Percentiles rank a stretch among this genome's conserved stretches.
These are phyloP conservation scores for Alternaria sp. DNA, from an alignment of 2,329 filamentous ascomycete species.

Conservation along the genomic window DNA sequence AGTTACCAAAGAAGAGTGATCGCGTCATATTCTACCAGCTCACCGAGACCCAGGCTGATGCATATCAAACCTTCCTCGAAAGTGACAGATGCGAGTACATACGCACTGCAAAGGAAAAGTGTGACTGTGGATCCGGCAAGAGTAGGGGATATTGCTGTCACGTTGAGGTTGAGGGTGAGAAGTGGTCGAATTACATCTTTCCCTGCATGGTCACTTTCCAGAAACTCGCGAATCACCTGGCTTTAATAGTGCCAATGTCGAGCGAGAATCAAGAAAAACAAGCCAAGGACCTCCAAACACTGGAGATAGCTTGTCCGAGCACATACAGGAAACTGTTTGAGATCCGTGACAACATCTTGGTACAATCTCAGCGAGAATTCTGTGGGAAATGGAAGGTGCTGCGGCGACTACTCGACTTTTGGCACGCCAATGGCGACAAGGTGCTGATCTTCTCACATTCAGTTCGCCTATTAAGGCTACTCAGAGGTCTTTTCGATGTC, in stretches of 20 bases:
- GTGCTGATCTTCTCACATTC: slow-evolving; percentile 95
- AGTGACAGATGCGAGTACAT: slow-evolving; percentile 75
- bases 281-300: slow-evolving; percentile 75
- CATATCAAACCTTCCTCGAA: slow-evolving; percentile 83
- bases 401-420: slow-evolving; percentile 84
- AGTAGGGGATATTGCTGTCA: slow-evolving; percentile 85
- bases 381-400: slow-evolving; percentile 98
- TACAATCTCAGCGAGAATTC: slow-evolving; percentile 85
- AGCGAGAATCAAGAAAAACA: slow-evolving; percentile 75
- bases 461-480: slow-evolving; percentile 81
- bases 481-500: slow-evolving; percentile 84
- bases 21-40: slow-evolving; percentile 94
- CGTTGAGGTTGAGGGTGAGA: slow-evolving; percentile 63
- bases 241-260: slow-evolving; percentile 76
- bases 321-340: slow-evolving; percentile 77
- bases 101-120: slow-evolving; percentile 71
- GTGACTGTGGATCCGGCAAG: slow-evolving; percentile 72
- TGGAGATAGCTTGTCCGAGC: slow-evolving; percentile 77
- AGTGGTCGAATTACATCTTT: slow-evolving; percentile 82
- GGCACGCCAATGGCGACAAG: slow-evolving; percentile 90
- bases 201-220: slow-evolving; percentile 83
- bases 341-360: slow-evolving; percentile 78
- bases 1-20: slow-evolving; percentile 94
- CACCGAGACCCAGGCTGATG: slow-evolving; percentile 78
- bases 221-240: slow-evolving; percentile 92